Evolutionary conservation across 2,329 filamentous ascomycete species (phyloP).

Genomic region (Spiromastix sp.): DNA sequence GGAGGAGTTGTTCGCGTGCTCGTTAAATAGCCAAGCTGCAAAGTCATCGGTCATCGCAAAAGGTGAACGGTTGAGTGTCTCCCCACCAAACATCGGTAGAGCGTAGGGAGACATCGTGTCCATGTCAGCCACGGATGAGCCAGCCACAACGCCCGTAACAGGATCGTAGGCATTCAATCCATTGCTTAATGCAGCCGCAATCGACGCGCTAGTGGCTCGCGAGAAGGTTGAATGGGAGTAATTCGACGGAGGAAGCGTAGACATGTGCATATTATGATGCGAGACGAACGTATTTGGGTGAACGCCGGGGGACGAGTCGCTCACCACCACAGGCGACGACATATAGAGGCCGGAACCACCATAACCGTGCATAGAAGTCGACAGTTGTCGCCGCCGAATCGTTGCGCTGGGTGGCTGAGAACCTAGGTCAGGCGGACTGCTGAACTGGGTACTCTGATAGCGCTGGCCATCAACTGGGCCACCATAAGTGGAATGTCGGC

Average conservation of each 20-base stretch:
- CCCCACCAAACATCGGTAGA: constrained; percentile 78
- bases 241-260: constrained; percentile 5
- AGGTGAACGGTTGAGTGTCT: constrained; percentile 75
- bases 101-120: constrained; percentile 35
- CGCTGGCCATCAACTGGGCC: constrained; percentile 9
- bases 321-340: constrained; percentile 13
- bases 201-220: constrained; percentile 17
- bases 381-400: constrained; percentile 10
- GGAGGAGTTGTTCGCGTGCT: constrained; percentile 44
- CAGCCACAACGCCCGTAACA: constrained; percentile 17
- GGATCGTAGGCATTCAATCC: constrained; percentile 17
- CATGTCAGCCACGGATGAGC: constrained; percentile 18
- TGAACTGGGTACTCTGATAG: constrained; percentile 11
- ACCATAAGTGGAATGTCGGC: constrained; percentile 15
- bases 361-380: constrained; percentile 9
- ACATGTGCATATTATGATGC: constrained; percentile 9
- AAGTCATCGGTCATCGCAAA: constrained; percentile 84
- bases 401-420: constrained; percentile 9
- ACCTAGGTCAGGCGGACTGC: constrained; percentile 12
- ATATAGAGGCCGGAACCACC: constrained; percentile 11
- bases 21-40: constrained; percentile 73
- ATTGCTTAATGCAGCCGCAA: constrained; percentile 18
- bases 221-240: constrained; percentile 12
- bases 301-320: constrained; percentile 3
- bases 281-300: constrained; percentile 8